Percentiles rank a stretch among this genome's conserved stretches.
Conservation (phyloP, 176 grass and related monocot species). For the Hordeum vulgare region DNA sequence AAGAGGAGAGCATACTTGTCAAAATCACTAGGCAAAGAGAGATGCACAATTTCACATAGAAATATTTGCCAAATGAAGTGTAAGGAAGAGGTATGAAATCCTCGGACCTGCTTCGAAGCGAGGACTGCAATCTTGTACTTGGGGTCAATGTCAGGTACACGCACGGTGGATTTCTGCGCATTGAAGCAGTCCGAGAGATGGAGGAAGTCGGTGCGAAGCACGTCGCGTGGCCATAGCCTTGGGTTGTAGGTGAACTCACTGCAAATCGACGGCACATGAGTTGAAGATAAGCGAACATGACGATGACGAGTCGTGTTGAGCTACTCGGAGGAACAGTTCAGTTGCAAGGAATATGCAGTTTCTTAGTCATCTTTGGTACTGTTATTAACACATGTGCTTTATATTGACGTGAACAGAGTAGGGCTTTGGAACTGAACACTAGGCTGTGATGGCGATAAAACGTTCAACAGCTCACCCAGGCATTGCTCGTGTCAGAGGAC, state of each 20-base stretch:
- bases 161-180: constrained; percentile 52
- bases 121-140: constrained; percentile 88
- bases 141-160: constrained; percentile 69
- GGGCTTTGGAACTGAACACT: not conserved
- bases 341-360: not conserved
- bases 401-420: not conserved
- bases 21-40: not conserved
- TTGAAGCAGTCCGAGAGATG: constrained; percentile 46
- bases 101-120: constrained; percentile 62
- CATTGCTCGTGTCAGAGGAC: too few relatives aligned
- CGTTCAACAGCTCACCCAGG: not conserved
- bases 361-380: too few relatives aligned
- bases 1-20: not conserved
- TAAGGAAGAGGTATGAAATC: not conserved
- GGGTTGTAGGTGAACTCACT: constrained; percentile 77
- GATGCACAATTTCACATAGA: not conserved
- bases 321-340: not conserved
- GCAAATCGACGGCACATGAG: constrained; percentile 11
- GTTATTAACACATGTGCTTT: too few relatives aligned
- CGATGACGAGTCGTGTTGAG: not conserved
- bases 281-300: not conserved
- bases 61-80: not conserved
- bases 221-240: constrained; percentile 52
- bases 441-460: not conserved
- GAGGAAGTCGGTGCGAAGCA: constrained; percentile 52